A percentile compares a stretch with the other conserved stretches of the same genome.
phyloP scores from a whole-genome alignment of 345 rosid genomes.

The Litchi chinensis region DNA sequence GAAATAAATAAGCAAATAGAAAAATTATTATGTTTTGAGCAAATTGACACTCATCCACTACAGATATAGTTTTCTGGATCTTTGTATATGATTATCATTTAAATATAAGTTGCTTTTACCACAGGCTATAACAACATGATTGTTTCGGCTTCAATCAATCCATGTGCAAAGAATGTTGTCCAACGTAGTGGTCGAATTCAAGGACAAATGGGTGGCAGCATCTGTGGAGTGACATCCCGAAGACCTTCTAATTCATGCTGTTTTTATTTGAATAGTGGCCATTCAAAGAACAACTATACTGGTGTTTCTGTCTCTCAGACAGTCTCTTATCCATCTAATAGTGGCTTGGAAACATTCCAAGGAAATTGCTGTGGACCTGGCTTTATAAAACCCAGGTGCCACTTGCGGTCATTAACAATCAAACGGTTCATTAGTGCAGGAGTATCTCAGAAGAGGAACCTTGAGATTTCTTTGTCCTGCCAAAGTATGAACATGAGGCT shows the following conservation, averaged over 20 bases:
- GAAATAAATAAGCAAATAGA: neutral
- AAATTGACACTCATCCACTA: neutral
- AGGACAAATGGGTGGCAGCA: slow-evolving; percentile 42
- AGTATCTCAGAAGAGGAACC: slow-evolving; percentile 38
- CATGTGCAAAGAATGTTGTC: slow-evolving; percentile 56
- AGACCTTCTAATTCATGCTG: slow-evolving; percentile 44
- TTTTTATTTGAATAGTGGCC: slow-evolving; percentile 34
- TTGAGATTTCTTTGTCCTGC: slow-evolving; percentile 51
- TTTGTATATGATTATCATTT: neutral
- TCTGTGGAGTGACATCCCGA: slow-evolving; percentile 32
- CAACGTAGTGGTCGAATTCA: slow-evolving; percentile 39
- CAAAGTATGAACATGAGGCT: slow-evolving; percentile 44
- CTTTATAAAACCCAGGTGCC: slow-evolving; percentile 34
- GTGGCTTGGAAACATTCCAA: slow-evolving; percentile 25
- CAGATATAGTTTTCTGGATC: neutral
- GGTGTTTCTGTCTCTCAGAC: slow-evolving; percentile 46
- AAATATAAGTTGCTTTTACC: slow-evolving; percentile 21
- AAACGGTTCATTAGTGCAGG: slow-evolving; percentile 35
- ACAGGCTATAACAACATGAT: slow-evolving; percentile 58
- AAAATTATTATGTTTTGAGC: neutral
- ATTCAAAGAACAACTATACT: slow-evolving; percentile 33
- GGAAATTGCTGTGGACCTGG: slow-evolving; percentile 34
- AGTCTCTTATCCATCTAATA: slow-evolving; percentile 35
- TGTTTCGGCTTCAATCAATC: slow-evolving; percentile 47
- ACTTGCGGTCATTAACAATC: slow-evolving; percentile 35